Base-by-base conservation (phyloP, 805 yeast genomes). In the Saccharomycopsis sp. region DNA sequence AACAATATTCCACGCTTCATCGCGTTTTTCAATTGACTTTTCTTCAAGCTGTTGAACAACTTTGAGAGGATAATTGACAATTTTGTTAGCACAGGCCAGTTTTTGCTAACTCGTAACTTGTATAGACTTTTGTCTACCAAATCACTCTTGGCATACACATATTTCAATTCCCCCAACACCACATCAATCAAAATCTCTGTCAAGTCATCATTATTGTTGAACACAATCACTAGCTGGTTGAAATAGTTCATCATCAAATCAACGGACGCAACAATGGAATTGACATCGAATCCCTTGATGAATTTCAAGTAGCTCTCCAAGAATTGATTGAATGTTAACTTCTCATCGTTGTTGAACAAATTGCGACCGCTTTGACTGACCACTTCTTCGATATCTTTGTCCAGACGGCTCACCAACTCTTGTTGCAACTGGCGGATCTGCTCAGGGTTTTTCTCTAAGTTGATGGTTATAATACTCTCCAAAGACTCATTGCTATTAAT, bases 21-120 rank as follows among this genome's bases (percentile, higher is more conserved):
- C 2, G n/a, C 37, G 18, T 52, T 61, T 53, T 52, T 60, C 15
- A 34, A 7, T 20, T 24, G 53, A 24, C 54, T 58, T 52, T 56
- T 56, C 23, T 59, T 61, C 50, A 62, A 58, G 51, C 59, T 59
- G 46, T 61, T 61, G 50, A 58, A 58, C 16, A 61, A 29, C 18
- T 59, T 61, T 15, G 59, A 59, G 24, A 61, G 24, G 29, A 34
- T 23, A 7, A 52, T 53, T 9, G 61, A 48, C 8, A 61, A 41
- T 20, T 58, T 59, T 2, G 60, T 18, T 7, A 53, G 24, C 9
- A 58, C 44, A 2, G 61, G 57, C 34, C 51, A 50, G n/a, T 47
- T 55, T 37, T 37, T 53, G 41, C 24, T 53, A 50, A 56, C 41
- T 7, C 41, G 21, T 18, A 51, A 40, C 21, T 24, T 29, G 20